A percentile compares a stretch with the other conserved stretches of the same genome.
phyloP scores from a whole-genome alignment of 495 filamentous ascomycete species.

The Lentithecium fluviatile region DNA sequence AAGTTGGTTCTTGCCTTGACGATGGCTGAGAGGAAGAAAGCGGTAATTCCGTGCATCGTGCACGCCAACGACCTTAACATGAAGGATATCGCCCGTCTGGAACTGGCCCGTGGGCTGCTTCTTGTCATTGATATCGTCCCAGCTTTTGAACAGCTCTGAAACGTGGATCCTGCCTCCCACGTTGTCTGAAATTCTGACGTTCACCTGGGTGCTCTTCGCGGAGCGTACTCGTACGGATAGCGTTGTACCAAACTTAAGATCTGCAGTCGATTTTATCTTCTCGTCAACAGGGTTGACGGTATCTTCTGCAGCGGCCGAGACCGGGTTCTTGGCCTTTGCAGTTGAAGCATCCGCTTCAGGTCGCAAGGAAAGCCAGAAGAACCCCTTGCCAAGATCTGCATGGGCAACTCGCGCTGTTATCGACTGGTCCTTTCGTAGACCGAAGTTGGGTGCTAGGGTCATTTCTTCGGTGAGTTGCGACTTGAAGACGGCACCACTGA shows the following conservation, averaged over 20 bases:
- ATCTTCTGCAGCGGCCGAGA: conserved; percentile 36
- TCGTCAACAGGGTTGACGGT: conserved; percentile 70
- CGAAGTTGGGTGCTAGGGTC: conserved; percentile 67
- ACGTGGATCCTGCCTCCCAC: conserved; percentile 88
- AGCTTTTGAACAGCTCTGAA: conserved; percentile 82
- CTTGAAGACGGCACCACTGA: conserved; percentile 76
- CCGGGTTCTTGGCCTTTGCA: background rate
- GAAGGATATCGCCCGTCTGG: conserved; percentile 64
- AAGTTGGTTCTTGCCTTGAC: conserved; percentile 69
- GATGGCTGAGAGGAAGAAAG: conserved; percentile 87
- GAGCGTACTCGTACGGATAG: conserved; percentile 77
- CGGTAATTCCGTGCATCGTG: conserved; percentile 88
- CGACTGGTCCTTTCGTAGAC: conserved; percentile 68
- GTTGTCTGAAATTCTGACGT: conserved; percentile 85
- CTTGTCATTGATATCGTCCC: conserved; percentile 78
- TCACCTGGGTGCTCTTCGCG: conserved; percentile 85
- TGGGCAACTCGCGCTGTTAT: conserved; percentile 67
- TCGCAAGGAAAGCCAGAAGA: conserved; percentile 63
- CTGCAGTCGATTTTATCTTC: conserved; percentile 60
- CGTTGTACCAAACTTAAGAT: conserved; percentile 70
- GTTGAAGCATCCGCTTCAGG: conserved; percentile 38
- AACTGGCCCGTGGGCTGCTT: conserved; percentile 75
- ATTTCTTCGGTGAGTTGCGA: conserved; percentile 68
- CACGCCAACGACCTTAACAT: conserved; percentile 77
- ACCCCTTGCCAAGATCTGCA: conserved; percentile 55